These are phyloP conservation scores for Polyporus arcularius DNA, from an alignment of 768 basidiomycete species.

Conservation along the genomic window DNA sequence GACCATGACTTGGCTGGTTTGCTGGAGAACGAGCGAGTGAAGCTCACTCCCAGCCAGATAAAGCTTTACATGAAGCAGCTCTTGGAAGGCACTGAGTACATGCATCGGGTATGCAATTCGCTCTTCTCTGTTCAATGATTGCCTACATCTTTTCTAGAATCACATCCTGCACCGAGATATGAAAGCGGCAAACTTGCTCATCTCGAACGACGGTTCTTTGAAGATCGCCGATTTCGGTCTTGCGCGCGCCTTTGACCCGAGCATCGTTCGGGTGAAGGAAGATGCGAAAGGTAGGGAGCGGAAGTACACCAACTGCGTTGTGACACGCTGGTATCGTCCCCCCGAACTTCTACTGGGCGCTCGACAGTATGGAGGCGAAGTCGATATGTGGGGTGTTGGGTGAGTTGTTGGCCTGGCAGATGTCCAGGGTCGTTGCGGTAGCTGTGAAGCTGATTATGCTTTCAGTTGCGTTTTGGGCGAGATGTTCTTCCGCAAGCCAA, in stretches of 20 bases:
- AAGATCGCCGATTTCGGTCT: constrained; percentile 97
- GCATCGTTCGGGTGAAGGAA: constrained; percentile 37
- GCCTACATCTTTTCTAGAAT: constrained; percentile 56
- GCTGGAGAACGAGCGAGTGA: constrained; percentile 88
- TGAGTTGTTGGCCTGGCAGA: constrained; percentile 38
- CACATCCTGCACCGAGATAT: constrained; percentile 97
- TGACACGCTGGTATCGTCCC: constrained; percentile 93
- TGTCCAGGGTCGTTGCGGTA: background rate
- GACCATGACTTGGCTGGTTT: constrained; percentile 97
- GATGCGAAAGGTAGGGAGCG: constrained; percentile 52
- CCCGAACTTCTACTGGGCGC: constrained; percentile 91
- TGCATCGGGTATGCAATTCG: constrained; percentile 74
- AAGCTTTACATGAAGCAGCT: constrained; percentile 97
- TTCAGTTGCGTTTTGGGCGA: constrained; percentile 92
- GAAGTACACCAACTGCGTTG: constrained; percentile 94
- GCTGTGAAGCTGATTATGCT: background rate
- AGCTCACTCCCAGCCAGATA: constrained; percentile 80
- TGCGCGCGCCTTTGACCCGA: constrained; percentile 75
- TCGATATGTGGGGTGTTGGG: constrained; percentile 99
- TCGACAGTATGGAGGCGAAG: constrained; percentile 86
- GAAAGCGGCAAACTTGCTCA: constrained; percentile 97
- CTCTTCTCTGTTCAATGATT: constrained; percentile 1
- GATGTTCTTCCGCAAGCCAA: constrained; percentile 88
- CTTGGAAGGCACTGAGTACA: constrained; percentile 93
- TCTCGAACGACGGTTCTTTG: constrained; percentile 81